Conservation (phyloP, 2,329 filamentous ascomycete genomes). For the Karstenula rhodostoma region DNA sequence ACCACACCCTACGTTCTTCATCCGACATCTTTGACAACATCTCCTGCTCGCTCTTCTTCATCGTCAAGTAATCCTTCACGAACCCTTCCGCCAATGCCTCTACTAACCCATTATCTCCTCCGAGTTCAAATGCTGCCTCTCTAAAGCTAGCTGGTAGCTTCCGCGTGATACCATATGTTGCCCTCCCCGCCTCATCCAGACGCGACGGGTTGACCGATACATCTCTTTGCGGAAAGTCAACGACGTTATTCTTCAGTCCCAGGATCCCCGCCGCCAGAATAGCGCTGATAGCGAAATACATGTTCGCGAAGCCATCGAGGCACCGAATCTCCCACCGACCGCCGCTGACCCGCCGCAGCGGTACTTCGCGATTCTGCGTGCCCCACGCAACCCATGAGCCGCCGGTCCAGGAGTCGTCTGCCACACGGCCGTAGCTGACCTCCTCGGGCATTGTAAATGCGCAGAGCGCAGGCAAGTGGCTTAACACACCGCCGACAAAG, state of each 20-base stretch:
- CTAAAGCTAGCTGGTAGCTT: constrained; percentile 64
- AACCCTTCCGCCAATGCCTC: constrained; percentile 59
- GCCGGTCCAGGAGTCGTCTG: constrained; percentile 78
- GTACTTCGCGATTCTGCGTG: constrained; percentile 79
- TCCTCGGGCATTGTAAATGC: constrained; percentile 74
- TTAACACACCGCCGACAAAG: constrained; percentile 72
- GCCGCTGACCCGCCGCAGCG: constrained; percentile 70
- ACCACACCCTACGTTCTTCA: constrained; percentile 62
- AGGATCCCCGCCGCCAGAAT: constrained; percentile 67
- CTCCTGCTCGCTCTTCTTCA: constrained; percentile 67
- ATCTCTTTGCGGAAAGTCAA: constrained; percentile 64
- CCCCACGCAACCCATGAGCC: constrained; percentile 83
- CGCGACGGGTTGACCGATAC: constrained; percentile 50
- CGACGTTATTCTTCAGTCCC: constrained; percentile 58
- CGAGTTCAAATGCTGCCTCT: constrained; percentile 63
- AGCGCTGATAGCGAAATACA: constrained; percentile 73
- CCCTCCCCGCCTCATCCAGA: constrained; percentile 52
- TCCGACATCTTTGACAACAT: constrained; percentile 60
- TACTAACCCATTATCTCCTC: constrained; percentile 57
- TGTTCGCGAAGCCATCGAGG: constrained; percentile 81
- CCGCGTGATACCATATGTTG: constrained; percentile 60
- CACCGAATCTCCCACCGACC: constrained; percentile 82
- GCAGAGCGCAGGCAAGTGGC: constrained; percentile 70
- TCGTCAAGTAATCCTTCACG: constrained; percentile 63
- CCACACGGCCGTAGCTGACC: constrained; percentile 73